Percentiles rank a stretch among this genome's conserved stretches.
Conservation (phyloP, 2,329 filamentous ascomycete genomes). For the Anthostomella pinea region DNA sequence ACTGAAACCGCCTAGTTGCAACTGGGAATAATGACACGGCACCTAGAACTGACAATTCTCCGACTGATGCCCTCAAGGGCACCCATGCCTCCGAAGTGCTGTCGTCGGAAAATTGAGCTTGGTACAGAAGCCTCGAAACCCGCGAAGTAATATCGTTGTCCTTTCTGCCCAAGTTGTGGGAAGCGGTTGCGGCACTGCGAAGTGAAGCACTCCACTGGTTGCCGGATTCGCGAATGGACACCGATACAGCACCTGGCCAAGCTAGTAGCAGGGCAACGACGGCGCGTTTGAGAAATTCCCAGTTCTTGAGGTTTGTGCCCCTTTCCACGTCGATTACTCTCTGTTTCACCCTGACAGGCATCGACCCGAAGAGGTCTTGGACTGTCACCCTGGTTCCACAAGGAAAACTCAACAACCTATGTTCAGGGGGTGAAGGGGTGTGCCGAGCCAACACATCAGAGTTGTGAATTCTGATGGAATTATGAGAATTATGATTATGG, state of each 20-base stretch:
- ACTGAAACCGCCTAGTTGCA: constrained; percentile 72
- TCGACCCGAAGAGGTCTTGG: constrained; percentile 80
- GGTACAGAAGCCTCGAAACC: constrained; percentile 56
- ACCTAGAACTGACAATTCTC: constrained; percentile 61
- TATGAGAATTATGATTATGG: constrained; percentile 55
- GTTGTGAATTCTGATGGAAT: constrained; percentile 68
- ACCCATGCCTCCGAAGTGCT: constrained; percentile 62
- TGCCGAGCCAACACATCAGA: constrained; percentile 63
- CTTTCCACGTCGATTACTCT: constrained; percentile 55
- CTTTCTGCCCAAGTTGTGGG: constrained; percentile 1
- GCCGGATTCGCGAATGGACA: constrained; percentile 56
- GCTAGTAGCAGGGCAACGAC: constrained; percentile 67
- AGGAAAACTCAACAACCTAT: constrained; percentile 50
- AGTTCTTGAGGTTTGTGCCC: constrained; percentile 56
- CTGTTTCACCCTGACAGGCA: constrained; percentile 88
- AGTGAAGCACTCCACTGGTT: constrained; percentile 38
- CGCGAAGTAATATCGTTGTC: constrained; percentile 21
- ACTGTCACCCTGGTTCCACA: constrained; percentile 77
- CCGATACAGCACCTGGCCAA: constrained; percentile 55
- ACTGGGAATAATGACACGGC: constrained; percentile 69
- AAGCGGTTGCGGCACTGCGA: constrained; percentile 20
- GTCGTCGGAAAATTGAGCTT: constrained; percentile 61
- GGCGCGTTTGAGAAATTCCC: constrained; percentile 58
- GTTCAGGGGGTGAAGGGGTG: constrained; percentile 56
- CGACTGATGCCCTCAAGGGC: constrained; percentile 62